A percentile compares a stretch with the other conserved stretches of the same genome.
phyloP scores from a whole-genome alignment of 108 stramenopile genomes.

The Pseudonitzschia multiseries region DNA sequence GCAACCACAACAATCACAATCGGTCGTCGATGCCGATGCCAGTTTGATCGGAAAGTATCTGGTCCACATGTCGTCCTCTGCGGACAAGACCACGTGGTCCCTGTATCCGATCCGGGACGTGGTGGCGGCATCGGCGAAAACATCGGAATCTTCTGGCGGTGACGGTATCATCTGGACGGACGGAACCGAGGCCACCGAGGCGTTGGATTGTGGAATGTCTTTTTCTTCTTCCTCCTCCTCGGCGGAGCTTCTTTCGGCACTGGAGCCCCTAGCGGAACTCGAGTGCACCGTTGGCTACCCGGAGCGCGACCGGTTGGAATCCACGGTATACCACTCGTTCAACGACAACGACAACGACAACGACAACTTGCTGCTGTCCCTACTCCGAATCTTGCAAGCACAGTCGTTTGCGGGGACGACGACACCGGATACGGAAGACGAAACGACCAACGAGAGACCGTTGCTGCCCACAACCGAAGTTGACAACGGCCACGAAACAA shows the following conservation, averaged over 20 bases:
- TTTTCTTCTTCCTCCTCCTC: not conserved
- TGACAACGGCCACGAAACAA: not conserved
- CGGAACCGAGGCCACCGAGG: constrained; percentile 8
- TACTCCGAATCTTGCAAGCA: constrained; percentile 14
- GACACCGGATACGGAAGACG: not conserved
- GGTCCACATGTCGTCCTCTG: constrained; percentile 17
- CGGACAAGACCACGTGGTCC: not conserved
- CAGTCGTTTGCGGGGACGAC: not conserved
- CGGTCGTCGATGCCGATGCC: not conserved
- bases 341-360: not conserved
- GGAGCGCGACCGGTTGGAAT: not conserved
- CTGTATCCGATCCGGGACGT: constrained; percentile 4
- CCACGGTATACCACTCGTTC: not conserved
- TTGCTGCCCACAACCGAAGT: not conserved
- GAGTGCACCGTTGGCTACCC: not conserved
- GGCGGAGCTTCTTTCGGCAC: not conserved
- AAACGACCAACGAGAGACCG: too few relatives aligned
- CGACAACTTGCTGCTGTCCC: not conserved
- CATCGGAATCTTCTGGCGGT: not conserved
- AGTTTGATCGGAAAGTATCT: constrained; percentile 18
- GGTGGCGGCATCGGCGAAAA: not conserved
- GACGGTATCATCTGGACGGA: constrained; percentile 12
- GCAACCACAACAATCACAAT: not conserved
- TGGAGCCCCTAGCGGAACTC: not conserved
- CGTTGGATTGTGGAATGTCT: not conserved